Evolutionary conservation across 176 grass and related monocot genomes (phyloP).

Genomic region (Urochloa ruziziensis): DNA sequence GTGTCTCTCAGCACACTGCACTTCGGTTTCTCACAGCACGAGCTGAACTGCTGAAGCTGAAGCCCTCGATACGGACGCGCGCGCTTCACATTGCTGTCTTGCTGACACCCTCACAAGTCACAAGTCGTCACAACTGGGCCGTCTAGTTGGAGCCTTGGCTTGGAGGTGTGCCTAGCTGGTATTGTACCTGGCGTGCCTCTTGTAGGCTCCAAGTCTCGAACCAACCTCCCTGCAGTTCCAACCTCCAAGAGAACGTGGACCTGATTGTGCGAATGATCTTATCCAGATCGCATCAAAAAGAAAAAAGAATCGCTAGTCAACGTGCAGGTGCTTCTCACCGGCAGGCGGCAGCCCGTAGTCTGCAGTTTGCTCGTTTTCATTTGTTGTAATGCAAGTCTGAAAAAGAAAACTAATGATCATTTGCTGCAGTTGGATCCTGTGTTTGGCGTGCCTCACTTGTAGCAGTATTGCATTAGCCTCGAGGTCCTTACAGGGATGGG

Average conservation of each 20-base stretch:
- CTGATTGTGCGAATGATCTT: background rate
- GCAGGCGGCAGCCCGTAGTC: background rate
- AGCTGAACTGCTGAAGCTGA: too few species aligned
- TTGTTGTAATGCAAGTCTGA: background rate
- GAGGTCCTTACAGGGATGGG: background rate
- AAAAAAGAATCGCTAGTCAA: background rate
- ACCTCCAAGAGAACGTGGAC: background rate
- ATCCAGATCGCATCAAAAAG: background rate
- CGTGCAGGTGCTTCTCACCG: background rate
- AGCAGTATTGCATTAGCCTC: too few species aligned
- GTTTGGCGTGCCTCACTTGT: background rate
- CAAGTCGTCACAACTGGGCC: too few species aligned
- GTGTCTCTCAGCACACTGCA: too few species aligned
- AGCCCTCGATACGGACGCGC: too few species aligned
- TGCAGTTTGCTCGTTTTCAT: background rate
- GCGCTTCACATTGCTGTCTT: too few species aligned
- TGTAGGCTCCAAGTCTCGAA: background rate
- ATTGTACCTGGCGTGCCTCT: too few species aligned
- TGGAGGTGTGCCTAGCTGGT: background rate
- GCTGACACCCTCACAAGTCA: too few species aligned
- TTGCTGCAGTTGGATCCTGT: background rate
- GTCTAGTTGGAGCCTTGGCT: too few species aligned
- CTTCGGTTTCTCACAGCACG: too few species aligned
- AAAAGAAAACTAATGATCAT: background rate
- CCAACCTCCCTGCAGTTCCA: background rate